Conservation (phyloP, 2,329 filamentous ascomycete genomes). For the Pyricularia pennisetigena region DNA sequence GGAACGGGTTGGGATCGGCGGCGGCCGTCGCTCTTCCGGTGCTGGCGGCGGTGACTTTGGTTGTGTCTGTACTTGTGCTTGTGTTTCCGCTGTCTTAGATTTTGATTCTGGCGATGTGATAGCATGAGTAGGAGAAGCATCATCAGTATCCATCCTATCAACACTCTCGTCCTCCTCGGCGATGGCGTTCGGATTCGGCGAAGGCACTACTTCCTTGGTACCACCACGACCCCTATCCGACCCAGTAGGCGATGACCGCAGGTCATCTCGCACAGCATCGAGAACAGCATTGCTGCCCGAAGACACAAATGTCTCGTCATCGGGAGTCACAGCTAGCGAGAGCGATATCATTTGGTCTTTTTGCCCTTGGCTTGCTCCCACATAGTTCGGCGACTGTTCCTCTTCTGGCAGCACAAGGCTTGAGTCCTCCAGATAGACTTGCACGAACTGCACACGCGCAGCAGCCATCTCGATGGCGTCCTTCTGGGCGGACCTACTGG, state of each 20-base stretch:
- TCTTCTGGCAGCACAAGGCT: slow-evolving; percentile 15
- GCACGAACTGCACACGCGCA: slow-evolving; percentile 57
- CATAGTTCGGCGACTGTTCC: neutral
- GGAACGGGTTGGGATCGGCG: slow-evolving; percentile 49
- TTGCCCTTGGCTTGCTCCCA: neutral
- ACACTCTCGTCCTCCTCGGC: neutral
- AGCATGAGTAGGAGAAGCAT: slow-evolving; percentile 8
- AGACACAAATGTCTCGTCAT: slow-evolving; percentile 15
- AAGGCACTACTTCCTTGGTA: slow-evolving; percentile 1
- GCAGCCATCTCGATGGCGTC: slow-evolving; percentile 48
- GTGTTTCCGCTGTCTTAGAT: neutral
- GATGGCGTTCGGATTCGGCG: slow-evolving; percentile 6
- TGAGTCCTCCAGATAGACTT: slow-evolving; percentile 49
- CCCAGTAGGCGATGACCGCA: neutral
- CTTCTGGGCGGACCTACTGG: slow-evolving; percentile 17
- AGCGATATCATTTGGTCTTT: slow-evolving; percentile 8
- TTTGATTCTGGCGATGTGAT: slow-evolving; percentile 1
- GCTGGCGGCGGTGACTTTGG: slow-evolving; percentile 1
- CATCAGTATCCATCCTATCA: slow-evolving; percentile 17
- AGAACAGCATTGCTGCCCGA: slow-evolving; percentile 5
- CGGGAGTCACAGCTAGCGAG: slow-evolving; percentile 11
- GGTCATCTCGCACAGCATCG: slow-evolving; percentile 3
- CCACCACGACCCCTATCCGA: neutral
- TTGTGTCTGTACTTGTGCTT: neutral
- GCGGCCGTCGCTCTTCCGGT: slow-evolving; percentile 16